These are phyloP conservation scores for Lachnellula subtilissima DNA, from an alignment of 2,329 filamentous ascomycete genomes.

Conservation along the genomic window DNA sequence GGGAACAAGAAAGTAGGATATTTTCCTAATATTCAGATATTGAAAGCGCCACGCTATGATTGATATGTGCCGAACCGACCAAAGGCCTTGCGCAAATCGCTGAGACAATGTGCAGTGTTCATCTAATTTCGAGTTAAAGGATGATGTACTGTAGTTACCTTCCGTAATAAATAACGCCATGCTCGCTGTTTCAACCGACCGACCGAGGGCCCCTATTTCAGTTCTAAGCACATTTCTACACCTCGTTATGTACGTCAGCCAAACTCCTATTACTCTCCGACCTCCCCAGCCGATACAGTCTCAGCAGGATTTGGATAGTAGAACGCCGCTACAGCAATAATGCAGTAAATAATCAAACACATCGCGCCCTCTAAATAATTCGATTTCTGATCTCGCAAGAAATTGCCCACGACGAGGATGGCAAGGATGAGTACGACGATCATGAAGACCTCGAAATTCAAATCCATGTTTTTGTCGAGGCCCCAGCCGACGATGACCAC, in stretches of 20 bases:
- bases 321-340: neutral
- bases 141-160: no score
- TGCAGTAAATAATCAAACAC: neutral
- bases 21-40: no score
- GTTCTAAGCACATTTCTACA: no score
- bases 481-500: conserved; percentile 65
- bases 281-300: neutral
- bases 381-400: conserved; percentile 42
- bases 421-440: conserved; percentile 16
- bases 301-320: neutral
- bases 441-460: conserved; percentile 5
- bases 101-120: no score
- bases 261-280: neutral
- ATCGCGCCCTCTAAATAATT: conserved; percentile 4
- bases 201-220: no score
- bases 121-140: no score
- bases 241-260: neutral
- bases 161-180: no score
- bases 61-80: no score
- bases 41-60: no score
- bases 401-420: conserved; percentile 46
- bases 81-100: no score
- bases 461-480: conserved; percentile 37
- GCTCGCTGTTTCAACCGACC: no score
- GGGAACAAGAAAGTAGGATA: no score